These are phyloP conservation scores for Cyberlindnera sargentensis DNA, from an alignment of 805 yeast genomes.

Conservation along the genomic window DNA sequence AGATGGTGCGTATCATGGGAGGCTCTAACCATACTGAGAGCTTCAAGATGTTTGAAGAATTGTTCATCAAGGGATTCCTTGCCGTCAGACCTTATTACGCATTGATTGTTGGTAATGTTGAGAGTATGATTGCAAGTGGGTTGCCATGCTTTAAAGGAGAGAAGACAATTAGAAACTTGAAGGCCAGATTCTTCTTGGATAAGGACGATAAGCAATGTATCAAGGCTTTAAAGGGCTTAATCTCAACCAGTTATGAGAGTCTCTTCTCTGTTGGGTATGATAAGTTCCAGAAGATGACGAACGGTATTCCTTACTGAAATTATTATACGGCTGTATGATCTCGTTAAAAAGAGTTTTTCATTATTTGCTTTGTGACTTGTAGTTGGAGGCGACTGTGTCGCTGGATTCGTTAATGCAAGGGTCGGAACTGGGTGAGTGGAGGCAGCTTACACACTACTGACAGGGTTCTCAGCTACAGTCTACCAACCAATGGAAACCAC, in stretches of 20 bases:
- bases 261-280: conserved; percentile 91
- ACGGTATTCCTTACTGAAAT: conserved; percentile 84
- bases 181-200: conserved; percentile 71
- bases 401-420: too few species aligned
- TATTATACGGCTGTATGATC: background rate
- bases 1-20: conserved; percentile 96
- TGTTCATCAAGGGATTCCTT: conserved; percentile 87
- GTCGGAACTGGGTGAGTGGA: too few species aligned
- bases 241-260: conserved; percentile 79
- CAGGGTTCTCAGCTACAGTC: too few species aligned
- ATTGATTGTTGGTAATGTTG: conserved; percentile 74
- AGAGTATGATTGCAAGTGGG: conserved; percentile 92
- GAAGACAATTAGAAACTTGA: conserved; percentile 71
- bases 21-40: conserved; percentile 81
- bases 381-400: too few species aligned
- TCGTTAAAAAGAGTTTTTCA: too few species aligned
- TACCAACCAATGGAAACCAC: too few species aligned
- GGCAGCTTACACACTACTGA: too few species aligned
- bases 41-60: conserved; percentile 87
- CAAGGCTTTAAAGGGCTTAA: conserved; percentile 61
- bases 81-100: conserved; percentile 86
- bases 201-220: conserved; percentile 86
- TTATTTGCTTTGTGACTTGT: too few species aligned
- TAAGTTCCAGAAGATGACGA: conserved; percentile 92
- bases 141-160: conserved; percentile 89